Evolutionary conservation across 495 filamentous ascomycete genomes (phyloP).

Genomic region (Penicillium parvum): DNA sequence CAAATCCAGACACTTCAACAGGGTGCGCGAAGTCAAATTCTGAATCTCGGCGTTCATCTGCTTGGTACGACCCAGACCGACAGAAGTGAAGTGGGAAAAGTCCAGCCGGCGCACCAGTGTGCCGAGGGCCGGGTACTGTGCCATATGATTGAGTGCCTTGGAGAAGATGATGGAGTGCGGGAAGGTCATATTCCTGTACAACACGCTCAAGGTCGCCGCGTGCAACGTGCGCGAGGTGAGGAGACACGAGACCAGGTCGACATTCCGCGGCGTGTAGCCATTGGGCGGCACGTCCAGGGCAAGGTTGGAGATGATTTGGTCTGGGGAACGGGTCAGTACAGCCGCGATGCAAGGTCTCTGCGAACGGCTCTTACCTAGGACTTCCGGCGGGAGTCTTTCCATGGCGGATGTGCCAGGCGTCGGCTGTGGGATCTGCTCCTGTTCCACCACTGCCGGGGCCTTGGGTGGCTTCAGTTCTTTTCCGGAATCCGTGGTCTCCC

Average conservation of each 20-base stretch:
- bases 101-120: conserved; percentile 77
- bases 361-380: conserved; percentile 57
- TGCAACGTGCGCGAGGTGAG: conserved; percentile 73
- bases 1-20: conserved; percentile 70
- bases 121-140: conserved; percentile 64
- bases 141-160: conserved; percentile 73
- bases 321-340: conserved; percentile 39
- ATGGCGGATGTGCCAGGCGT: conserved; percentile 41
- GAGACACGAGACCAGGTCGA: conserved; percentile 74
- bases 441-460: conserved; percentile 26
- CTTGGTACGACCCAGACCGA: conserved; percentile 73
- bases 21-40: conserved; percentile 73
- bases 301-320: conserved; percentile 70
- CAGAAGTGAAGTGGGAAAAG: conserved; percentile 85
- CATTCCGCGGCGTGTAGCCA: conserved; percentile 72
- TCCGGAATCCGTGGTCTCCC: conserved; percentile 38
- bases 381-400: conserved; percentile 65
- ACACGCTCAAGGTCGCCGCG: conserved; percentile 67
- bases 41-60: conserved; percentile 76
- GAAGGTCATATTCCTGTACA: conserved; percentile 81
- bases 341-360: conserved; percentile 1
- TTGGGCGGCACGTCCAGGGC: conserved; percentile 74
- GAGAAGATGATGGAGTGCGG: conserved; percentile 83
- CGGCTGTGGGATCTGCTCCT: conserved; percentile 20
- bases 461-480: conserved; percentile 22